Evolutionary conservation across 495 filamentous ascomycete species (phyloP).

Genomic region (Trichoderma parareesei): DNA sequence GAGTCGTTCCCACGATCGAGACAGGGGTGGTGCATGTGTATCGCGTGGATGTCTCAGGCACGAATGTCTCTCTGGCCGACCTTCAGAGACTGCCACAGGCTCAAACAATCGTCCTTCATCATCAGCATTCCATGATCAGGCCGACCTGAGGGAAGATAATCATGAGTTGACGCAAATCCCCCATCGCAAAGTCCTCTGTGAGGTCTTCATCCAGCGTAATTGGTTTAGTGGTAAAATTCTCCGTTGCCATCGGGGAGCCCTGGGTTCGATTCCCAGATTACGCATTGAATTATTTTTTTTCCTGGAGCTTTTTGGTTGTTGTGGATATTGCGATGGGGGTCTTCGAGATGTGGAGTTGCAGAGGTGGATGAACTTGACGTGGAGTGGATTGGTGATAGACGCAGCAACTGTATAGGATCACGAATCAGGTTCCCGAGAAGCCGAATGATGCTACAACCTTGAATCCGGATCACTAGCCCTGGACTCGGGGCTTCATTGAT

Average conservation of each 20-base stretch:
- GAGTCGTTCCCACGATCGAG: no score
- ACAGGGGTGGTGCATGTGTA: no score
- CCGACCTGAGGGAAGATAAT: slow-evolving; percentile 61
- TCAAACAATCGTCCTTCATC: slow-evolving; percentile 62
- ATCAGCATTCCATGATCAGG: slow-evolving; percentile 54
- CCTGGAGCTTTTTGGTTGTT: neutral
- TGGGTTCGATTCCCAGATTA: slow-evolving; percentile 9
- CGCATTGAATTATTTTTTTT: neutral
- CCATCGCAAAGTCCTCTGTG: slow-evolving; percentile 75
- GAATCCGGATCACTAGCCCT: no score
- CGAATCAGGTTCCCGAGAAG: no score
- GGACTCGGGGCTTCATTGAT: no score
- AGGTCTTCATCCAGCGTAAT: slow-evolving; percentile 24
- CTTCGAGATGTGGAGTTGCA: no score
- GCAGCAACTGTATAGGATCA: no score
- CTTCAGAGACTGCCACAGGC: slow-evolving; percentile 50
- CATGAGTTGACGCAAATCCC: slow-evolving; percentile 64
- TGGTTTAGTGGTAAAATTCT: slow-evolving; percentile 9
- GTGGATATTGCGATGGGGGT: neutral
- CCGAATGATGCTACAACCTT: no score
- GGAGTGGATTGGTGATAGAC: no score
- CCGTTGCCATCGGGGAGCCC: slow-evolving; percentile 8
- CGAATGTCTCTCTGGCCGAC: slow-evolving; percentile 62
- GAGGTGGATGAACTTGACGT: no score
- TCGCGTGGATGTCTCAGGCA: slow-evolving; percentile 46